These are phyloP conservation scores for Stellera chamaejasme DNA, from an alignment of 345 rosid species.

Conservation along the genomic window DNA sequence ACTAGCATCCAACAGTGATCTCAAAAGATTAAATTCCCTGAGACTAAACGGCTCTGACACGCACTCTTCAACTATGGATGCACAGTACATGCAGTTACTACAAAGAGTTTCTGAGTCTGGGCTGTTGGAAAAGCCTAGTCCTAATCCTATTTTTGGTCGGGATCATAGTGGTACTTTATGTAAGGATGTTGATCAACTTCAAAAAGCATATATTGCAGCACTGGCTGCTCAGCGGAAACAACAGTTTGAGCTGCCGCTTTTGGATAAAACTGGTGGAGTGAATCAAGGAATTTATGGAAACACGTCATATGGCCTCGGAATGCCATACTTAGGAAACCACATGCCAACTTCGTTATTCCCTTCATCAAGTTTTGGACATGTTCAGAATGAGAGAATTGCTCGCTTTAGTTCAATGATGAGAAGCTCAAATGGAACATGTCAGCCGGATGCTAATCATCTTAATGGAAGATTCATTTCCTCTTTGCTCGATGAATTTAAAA, in stretches of 20 bases:
- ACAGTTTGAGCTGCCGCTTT: slow-evolving; percentile 34
- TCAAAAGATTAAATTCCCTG: slow-evolving; percentile 27
- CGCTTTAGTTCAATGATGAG: slow-evolving; percentile 50
- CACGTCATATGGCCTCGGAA: slow-evolving; percentile 42
- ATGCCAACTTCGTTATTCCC: slow-evolving; percentile 41
- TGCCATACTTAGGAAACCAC: slow-evolving; percentile 38
- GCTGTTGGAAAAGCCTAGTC: slow-evolving; percentile 18
- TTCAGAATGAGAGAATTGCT: slow-evolving; percentile 42
- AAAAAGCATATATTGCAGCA: slow-evolving; percentile 51
- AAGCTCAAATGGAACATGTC: slow-evolving; percentile 53
- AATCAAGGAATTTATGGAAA: slow-evolving; percentile 40
- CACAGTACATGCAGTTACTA: slow-evolving; percentile 41
- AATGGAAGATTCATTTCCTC: slow-evolving; percentile 46
- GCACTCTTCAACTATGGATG: slow-evolving; percentile 42
- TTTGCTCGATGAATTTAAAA: slow-evolving; percentile 81
- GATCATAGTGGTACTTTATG: slow-evolving; percentile 31
- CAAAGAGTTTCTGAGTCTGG: slow-evolving; percentile 35
- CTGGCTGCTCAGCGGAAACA: slow-evolving; percentile 67
- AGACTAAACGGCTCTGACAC: slow-evolving; percentile 44
- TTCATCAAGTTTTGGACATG: slow-evolving; percentile 46
- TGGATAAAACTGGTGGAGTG: slow-evolving; percentile 41
- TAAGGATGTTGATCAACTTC: slow-evolving; percentile 39
- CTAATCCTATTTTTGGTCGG: slow-evolving; percentile 36
- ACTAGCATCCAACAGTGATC: slow-evolving; percentile 34
- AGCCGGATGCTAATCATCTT: slow-evolving; percentile 35